Evolutionary conservation across 1,284 basidiomycete species (phyloP).

Genomic region (Crucibulum cyathiforme): DNA sequence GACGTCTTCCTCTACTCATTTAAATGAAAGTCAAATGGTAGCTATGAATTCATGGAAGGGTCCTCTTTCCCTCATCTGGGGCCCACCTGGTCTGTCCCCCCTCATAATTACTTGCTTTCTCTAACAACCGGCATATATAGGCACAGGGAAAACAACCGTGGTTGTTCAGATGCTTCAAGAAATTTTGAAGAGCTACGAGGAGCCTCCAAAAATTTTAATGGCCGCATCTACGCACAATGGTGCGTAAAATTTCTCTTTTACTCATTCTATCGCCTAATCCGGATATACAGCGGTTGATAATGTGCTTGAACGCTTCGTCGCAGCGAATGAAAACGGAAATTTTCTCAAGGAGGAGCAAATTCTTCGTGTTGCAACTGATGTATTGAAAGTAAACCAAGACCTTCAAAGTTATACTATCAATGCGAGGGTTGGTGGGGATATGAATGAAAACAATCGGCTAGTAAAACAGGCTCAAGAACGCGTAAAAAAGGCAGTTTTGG

Average conservation of each 20-base stretch:
- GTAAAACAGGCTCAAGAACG: conserved; percentile 63
- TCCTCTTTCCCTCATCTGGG: conserved; percentile 54
- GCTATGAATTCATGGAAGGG: conserved; percentile 52
- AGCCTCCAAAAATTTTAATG: conserved; percentile 59
- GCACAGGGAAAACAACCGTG: conserved; percentile 74
- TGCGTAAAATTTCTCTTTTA: conserved; percentile 19
- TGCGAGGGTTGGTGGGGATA: conserved; percentile 67
- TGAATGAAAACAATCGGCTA: conserved; percentile 63
- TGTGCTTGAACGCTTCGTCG: conserved; percentile 66
- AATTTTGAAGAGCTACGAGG: conserved; percentile 43
- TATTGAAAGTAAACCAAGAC: conserved; percentile 61
- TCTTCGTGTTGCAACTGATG: conserved; percentile 68
- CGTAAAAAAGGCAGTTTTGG: conserved; percentile 57
- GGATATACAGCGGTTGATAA: conserved; percentile 64
- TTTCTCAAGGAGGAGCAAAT: conserved; percentile 60
- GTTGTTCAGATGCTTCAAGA: conserved; percentile 62
- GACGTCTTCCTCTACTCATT: conserved; percentile 4
- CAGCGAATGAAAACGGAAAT: conserved; percentile 45
- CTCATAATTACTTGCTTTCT: no score
- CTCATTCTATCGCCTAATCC: not conserved
- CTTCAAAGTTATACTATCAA: conserved; percentile 66
- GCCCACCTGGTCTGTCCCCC: no score
- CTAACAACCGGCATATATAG: no score
- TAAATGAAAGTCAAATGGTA: conserved; percentile 60
- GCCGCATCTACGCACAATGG: conserved; percentile 74